Evolutionary conservation across 2,329 filamentous ascomycete genomes (phyloP), one percentile per base, ranked within the genome.

Genomic region (Corinectria fuckeliana): DNA sequence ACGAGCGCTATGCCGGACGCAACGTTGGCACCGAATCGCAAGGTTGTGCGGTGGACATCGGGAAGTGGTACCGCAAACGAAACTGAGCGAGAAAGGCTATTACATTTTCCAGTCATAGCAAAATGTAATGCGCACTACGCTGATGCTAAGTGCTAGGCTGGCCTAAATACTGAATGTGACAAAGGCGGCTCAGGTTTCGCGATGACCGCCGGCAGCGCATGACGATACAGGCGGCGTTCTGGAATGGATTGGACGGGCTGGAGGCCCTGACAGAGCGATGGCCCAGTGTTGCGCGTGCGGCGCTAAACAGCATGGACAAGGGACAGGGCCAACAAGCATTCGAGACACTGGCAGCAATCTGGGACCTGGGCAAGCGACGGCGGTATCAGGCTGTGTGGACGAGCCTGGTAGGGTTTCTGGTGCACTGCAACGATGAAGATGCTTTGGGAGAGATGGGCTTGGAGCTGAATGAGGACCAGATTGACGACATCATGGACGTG

Each of bases 11-110:
- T 34, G 34, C 49, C 34, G 11, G 21, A 51, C 41, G 49, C 32
- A 51, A 34, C 21, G 34, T 34, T 51, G 34, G 49, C 49, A 39
- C 49, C 34, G 34, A 51, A 51, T 23, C 49, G 49, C 49, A 51
- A 51, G 32, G 36, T 41, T 51, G 34, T 51, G 34, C 49, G 21
- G 49, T 51, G 39, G 14, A 39, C 30, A 14, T n/a, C 30, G n/a
- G 21, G 34, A 18, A 34, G 10, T 13, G 48, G 36, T 1, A 32
- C 23, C 5, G 21, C n/a, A 21, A 34, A 32, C 1, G 28, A 23
- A 13, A 5, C 9, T 13, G 14, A 11, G 32, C 5, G 32, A 28
- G 49, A 41, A 34, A 13, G 38, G 49, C 39, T n/a, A n/a, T n/a
- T n/a, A n/a, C n/a, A n/a, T n/a, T n/a, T n/a, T n/a, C n/a, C n/a